Percentiles rank a stretch among this genome's conserved stretches.
Conservation (phyloP, 768 basidiomycete genomes). For the Pulveroboletus sp. region DNA sequence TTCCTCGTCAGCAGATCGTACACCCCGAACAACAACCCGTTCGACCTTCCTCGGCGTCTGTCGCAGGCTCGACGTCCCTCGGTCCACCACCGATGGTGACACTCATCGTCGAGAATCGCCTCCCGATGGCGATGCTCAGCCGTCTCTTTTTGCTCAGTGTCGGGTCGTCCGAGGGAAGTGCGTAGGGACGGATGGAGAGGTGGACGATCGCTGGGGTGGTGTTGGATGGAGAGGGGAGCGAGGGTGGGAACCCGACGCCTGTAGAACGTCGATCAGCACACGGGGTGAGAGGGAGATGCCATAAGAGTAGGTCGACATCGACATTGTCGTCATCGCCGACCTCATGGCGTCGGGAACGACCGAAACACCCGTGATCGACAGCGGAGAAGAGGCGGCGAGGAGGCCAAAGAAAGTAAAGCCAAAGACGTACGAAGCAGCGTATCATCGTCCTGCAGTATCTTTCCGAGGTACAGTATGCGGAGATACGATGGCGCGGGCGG, state of each 20-base stretch:
- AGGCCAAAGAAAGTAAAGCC: too few relatives aligned
- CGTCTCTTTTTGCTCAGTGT: slow-evolving; percentile 53
- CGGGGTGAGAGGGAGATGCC: background rate
- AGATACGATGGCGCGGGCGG: slow-evolving; percentile 75
- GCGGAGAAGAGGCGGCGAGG: background rate
- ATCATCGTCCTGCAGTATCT: slow-evolving; percentile 81
- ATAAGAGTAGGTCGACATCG: background rate
- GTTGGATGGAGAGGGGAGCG: slow-evolving; percentile 27
- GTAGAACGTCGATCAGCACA: slow-evolving; percentile 6
- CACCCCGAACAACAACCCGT: slow-evolving; percentile 37
- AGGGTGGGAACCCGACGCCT: slow-evolving; percentile 32
- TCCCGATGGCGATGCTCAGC: slow-evolving; percentile 25
- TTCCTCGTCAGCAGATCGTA: slow-evolving; percentile 31
- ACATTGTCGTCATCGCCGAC: background rate
- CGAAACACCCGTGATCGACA: background rate
- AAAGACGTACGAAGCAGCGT: slow-evolving; percentile 55
- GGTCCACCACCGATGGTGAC: background rate
- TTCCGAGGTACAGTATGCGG: slow-evolving; percentile 70
- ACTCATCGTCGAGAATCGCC: slow-evolving; percentile 17
- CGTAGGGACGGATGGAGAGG: slow-evolving; percentile 62
- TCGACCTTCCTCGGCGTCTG: slow-evolving; percentile 16
- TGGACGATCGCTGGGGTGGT: slow-evolving; percentile 62
- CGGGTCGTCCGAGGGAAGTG: slow-evolving; percentile 46
- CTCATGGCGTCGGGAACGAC: background rate
- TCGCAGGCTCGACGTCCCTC: background rate